These are phyloP conservation scores for Jamesozyma lodderae DNA, from an alignment of 805 yeast genomes.

Conservation along the genomic window DNA sequence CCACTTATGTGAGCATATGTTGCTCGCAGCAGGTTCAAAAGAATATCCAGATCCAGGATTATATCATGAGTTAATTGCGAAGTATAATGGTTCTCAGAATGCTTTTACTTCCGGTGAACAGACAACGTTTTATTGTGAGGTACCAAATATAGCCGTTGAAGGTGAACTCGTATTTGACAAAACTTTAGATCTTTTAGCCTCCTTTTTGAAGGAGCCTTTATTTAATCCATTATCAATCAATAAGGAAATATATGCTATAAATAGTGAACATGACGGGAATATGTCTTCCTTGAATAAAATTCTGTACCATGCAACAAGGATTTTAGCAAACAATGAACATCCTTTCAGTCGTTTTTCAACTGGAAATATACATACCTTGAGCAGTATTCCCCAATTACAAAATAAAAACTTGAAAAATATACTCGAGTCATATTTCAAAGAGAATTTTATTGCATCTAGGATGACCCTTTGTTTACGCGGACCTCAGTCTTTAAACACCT, in stretches of 20 bases:
- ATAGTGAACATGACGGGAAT: constrained; percentile 60
- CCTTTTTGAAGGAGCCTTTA: constrained; percentile 42
- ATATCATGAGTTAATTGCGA: constrained; percentile 37
- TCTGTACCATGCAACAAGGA: constrained; percentile 49
- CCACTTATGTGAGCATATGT: constrained; percentile 78
- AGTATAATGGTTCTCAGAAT: constrained; percentile 50
- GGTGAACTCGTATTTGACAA: constrained; percentile 36
- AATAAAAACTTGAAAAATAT: constrained; percentile 31
- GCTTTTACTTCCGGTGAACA: constrained; percentile 64
- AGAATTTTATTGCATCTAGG: constrained; percentile 37
- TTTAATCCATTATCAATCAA: constrained; percentile 37
- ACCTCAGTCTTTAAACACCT: constrained; percentile 51
- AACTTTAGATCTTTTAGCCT: constrained; percentile 42
- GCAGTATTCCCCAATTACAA: constrained; percentile 27
- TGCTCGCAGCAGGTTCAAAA: constrained; percentile 46
- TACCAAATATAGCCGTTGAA: constrained; percentile 36
- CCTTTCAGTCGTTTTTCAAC: constrained; percentile 58
- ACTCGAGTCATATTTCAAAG: constrained; percentile 34
- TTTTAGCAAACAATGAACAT: constrained; percentile 39
- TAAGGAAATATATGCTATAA: constrained; percentile 50
- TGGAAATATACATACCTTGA: constrained; percentile 48
- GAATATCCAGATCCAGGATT: constrained; percentile 40
- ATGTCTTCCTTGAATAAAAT: constrained; percentile 36
- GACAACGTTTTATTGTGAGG: constrained; percentile 54
- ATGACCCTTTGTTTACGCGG: constrained; percentile 56